Percentiles rank a stretch among this genome's conserved stretches.
These are phyloP conservation scores for Thielaviopsis musarum DNA, from an alignment of 2,329 filamentous ascomycete species.

Conservation along the genomic window DNA sequence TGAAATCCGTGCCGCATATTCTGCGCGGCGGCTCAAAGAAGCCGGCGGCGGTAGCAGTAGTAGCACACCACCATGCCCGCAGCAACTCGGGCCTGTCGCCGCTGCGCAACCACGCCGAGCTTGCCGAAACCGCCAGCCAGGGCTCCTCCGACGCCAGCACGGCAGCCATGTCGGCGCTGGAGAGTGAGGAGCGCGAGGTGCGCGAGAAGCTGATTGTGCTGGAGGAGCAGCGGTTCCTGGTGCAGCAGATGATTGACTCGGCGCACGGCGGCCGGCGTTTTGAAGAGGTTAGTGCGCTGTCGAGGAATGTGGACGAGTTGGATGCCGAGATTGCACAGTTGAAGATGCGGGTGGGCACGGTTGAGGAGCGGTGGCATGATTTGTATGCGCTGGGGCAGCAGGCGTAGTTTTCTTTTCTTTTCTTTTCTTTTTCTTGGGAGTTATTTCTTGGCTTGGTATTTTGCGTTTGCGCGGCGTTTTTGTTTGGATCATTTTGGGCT, in stretches of 20 bases:
- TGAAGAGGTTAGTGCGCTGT: slow-evolving; percentile 69
- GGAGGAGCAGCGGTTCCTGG: slow-evolving; percentile 82
- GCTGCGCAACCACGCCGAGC: slow-evolving; percentile 27
- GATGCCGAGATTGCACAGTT: slow-evolving; percentile 58
- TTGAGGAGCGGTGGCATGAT: slow-evolving; percentile 32
- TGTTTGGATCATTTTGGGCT: not conserved
- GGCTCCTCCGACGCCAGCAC: slow-evolving; percentile 33
- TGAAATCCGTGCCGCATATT: slow-evolving; percentile 57
- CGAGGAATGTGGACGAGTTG: slow-evolving; percentile 67
- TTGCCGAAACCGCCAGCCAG: slow-evolving; percentile 32
- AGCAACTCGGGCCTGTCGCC: slow-evolving; percentile 18
- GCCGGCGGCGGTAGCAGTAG: slow-evolving; percentile 9
- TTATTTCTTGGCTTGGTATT: not conserved
- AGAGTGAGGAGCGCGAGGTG: slow-evolving; percentile 69
- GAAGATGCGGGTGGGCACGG: slow-evolving; percentile 43
- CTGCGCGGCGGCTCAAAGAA: slow-evolving; percentile 24
- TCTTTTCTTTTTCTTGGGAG: not conserved
- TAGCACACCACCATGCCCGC: not conserved
- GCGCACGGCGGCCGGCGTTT: slow-evolving; percentile 64
- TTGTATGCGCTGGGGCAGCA: slow-evolving; percentile 9
- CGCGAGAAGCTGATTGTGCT: slow-evolving; percentile 67
- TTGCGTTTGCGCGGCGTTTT: not conserved
- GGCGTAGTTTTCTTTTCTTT: not conserved
- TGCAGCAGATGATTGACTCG: slow-evolving; percentile 66
- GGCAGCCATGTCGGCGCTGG: slow-evolving; percentile 31